Conservation (phyloP, 148 eudicot genomes). For the Camellia granthamiana region DNA sequence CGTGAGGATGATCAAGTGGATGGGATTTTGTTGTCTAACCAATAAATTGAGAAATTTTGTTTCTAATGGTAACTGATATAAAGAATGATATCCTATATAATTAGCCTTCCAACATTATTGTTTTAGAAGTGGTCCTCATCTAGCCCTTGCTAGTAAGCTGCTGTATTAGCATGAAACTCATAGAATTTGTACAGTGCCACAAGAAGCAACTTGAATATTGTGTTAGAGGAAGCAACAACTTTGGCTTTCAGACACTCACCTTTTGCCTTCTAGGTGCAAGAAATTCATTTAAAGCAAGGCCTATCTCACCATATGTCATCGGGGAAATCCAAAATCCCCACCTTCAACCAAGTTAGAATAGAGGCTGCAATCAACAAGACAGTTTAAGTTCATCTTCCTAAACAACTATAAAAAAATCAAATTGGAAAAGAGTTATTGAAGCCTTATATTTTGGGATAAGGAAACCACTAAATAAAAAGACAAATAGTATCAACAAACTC, state of each 20-base stretch:
- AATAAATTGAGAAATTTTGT: background rate
- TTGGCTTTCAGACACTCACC: conserved; percentile 27
- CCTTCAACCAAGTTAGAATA: conserved; percentile 72
- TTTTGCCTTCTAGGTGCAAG: conserved; percentile 77
- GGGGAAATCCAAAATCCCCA: conserved; percentile 88
- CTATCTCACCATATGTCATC: conserved; percentile 72
- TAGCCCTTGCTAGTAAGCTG: background rate
- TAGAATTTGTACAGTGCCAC: background rate
- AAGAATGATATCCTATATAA: background rate
- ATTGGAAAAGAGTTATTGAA: background rate
- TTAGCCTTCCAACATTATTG: background rate
- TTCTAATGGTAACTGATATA: background rate
- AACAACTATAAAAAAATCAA: background rate
- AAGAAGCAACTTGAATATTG: background rate
- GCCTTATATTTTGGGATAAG: conserved; percentile 63
- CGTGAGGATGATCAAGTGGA: background rate
- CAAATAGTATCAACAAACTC: conserved; percentile 31
- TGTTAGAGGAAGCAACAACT: background rate
- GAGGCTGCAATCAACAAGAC: conserved; percentile 51
- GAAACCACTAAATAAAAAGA: conserved; percentile 63
- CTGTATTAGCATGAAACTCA: background rate
- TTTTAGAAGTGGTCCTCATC: background rate
- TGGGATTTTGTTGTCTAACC: background rate
- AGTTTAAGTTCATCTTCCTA: background rate
- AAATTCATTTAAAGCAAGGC: conserved; percentile 73